phyloP scores from a whole-genome alignment of 345 rosid genomes.

The Gossypium thurberi region DNA sequence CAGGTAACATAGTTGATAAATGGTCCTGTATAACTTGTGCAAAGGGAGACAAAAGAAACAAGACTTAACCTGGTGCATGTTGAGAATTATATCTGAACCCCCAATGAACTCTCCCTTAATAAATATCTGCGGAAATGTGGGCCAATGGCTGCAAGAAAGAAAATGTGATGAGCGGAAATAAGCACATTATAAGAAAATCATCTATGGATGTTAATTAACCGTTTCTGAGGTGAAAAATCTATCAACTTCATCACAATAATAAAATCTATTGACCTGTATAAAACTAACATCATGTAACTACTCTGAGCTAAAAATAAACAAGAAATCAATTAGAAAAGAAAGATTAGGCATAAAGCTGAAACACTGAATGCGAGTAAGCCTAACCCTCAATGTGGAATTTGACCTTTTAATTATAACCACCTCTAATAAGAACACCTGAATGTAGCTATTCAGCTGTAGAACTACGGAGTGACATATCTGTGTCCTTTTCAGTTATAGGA shows the following conservation, averaged over 20 bases:
- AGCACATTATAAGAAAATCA: not conserved
- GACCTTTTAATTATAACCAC: not conserved
- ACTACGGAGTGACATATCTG: not conserved
- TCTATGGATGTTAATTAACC: not conserved
- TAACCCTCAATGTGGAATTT: not conserved
- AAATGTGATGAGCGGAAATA: not conserved
- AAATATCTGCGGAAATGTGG: conserved; percentile 93
- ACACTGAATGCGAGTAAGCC: not conserved
- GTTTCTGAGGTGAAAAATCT: not conserved
- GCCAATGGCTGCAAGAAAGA: conserved; percentile 68
- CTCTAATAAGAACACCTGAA: not conserved
- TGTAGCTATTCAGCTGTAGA: not conserved
- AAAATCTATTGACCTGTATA: not conserved
- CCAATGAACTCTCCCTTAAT: conserved; percentile 92
- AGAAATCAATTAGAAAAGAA: not conserved
- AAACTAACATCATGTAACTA: not conserved
- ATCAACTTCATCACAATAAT: not conserved
- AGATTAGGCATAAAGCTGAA: not conserved
- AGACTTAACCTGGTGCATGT: conserved; percentile 74
- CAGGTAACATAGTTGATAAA: not conserved
- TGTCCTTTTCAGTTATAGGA: not conserved
- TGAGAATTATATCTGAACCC: conserved; percentile 88
- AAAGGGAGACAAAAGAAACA: not conserved
- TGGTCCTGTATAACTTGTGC: not conserved
- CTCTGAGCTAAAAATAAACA: not conserved